Evolutionary conservation across 306 rosid genomes (phyloP), one percentile per base, ranked within the genome.

Genomic region (Vachellia pachyceras): DNA sequence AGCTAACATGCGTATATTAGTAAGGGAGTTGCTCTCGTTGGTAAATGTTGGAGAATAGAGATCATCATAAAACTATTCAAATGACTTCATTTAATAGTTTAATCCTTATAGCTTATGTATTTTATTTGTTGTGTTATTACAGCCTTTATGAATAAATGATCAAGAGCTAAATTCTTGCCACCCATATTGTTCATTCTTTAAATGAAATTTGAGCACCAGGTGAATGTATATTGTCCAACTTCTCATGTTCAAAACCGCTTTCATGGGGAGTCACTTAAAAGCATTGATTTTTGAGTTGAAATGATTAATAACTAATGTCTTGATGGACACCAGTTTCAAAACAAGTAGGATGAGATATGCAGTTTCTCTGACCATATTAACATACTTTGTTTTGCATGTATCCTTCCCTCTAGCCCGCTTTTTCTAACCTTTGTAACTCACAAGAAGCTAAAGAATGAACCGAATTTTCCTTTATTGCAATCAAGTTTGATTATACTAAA

Each of bases 371-470:
- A 29, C 29, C 68, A 25, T 29, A 25, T 61, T 11, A 5, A 29
- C 37, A 33, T n/a, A 29, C 37, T 5, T 3, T 61, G n/a, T 25
- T 14, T 25, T n/a, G n/a, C 18, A 37, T 23, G 39, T 60, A 36
- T 73, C 18, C 5, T 35, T 73, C n/a, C 78, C 50, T 73, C 17
- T 37, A 10, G 10, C 78, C n/a, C 37, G 50, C 58, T 55, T 37
- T 5, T n/a, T n/a, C n/a, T n/a, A n/a, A n/a, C n/a, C n/a, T n/a
- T n/a, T n/a, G n/a, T n/a, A n/a, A n/a, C n/a, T n/a, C n/a, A n/a
- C n/a, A n/a, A n/a, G n/a, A n/a, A n/a, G n/a, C n/a, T n/a, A n/a
- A n/a, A n/a, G n/a, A n/a, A n/a, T n/a, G n/a, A n/a, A n/a, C n/a
- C n/a, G n/a, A n/a, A n/a, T n/a, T n/a, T n/a, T n/a, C n/a, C n/a